Conservation (phyloP, 2,329 filamentous ascomycete species). For the Colletotrichum agaves region DNA sequence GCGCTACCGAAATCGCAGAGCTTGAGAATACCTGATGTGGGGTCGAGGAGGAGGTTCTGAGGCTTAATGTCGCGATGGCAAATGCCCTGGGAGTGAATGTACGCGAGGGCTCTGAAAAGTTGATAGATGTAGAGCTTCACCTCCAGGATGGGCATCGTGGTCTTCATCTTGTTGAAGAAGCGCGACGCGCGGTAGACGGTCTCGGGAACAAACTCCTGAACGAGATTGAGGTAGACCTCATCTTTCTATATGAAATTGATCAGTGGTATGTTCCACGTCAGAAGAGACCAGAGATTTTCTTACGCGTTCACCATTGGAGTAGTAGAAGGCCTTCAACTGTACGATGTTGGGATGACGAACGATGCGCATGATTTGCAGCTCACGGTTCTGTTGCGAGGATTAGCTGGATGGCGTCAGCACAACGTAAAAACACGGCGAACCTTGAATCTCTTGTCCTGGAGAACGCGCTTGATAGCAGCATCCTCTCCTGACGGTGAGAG, state of each 20-base stretch:
- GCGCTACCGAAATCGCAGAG: slow-evolving; percentile 99
- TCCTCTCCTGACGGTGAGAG: slow-evolving; percentile 97
- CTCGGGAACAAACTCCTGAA: slow-evolving; percentile 97
- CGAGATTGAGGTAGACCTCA: slow-evolving; percentile 97
- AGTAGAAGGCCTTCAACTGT: slow-evolving; percentile 98
- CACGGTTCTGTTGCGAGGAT: slow-evolving; percentile 78
- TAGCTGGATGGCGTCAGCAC: slow-evolving; percentile 6
- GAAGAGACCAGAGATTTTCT: slow-evolving; percentile 42
- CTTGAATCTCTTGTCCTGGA: slow-evolving; percentile 99
- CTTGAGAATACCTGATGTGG: slow-evolving; percentile 90
- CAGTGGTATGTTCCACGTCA: not conserved
- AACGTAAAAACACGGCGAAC: slow-evolving; percentile 56
- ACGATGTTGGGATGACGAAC: slow-evolving; percentile 99
- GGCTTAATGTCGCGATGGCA: slow-evolving; percentile 99
- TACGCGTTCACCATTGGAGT: slow-evolving; percentile 98
- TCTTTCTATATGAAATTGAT: slow-evolving; percentile 74
- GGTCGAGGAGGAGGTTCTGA: slow-evolving; percentile 95
- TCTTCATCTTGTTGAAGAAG: slow-evolving; percentile 99
- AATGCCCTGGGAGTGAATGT: slow-evolving; percentile 99
- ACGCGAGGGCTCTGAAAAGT: slow-evolving; percentile 96
- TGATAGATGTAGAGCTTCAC: slow-evolving; percentile 99
- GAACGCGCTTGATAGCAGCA: slow-evolving; percentile 97
- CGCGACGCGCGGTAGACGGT: slow-evolving; percentile 97
- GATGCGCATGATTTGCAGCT: slow-evolving; percentile 99
- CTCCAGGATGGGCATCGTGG: slow-evolving; percentile 98